A percentile compares a stretch with the other conserved stretches of the same genome.
Conservation (phyloP, 192 early-diverging fungal species). For the Allomyces arbusculus region DNA sequence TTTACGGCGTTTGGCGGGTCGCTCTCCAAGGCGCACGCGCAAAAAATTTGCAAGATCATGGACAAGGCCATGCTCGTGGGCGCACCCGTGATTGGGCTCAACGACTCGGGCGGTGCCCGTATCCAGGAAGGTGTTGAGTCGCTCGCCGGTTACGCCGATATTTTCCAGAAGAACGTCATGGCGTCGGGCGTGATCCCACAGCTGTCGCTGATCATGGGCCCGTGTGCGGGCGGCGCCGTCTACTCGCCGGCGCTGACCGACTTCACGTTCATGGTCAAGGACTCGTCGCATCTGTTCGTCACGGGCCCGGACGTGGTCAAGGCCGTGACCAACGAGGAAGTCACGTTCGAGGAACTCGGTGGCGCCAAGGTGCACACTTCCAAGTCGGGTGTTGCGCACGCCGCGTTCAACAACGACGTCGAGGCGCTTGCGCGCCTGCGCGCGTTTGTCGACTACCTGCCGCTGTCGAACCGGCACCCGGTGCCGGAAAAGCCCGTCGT, state of each 20-base stretch:
- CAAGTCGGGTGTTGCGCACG: slow-evolving; percentile 80
- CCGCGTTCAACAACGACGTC: slow-evolving; percentile 83
- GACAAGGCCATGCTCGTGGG: slow-evolving; percentile 78
- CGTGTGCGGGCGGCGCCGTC: slow-evolving; percentile 91
- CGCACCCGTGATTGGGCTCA: slow-evolving; percentile 85
- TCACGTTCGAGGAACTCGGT: slow-evolving; percentile 87
- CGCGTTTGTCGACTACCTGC: slow-evolving; percentile 73
- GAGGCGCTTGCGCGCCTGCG: slow-evolving; percentile 59
- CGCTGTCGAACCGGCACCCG: slow-evolving; percentile 57
- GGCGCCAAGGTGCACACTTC: slow-evolving; percentile 75
- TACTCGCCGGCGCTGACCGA: slow-evolving; percentile 95
- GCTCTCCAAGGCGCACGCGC: slow-evolving; percentile 66
- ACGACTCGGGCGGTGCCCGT: slow-evolving; percentile 92
- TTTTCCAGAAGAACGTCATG: slow-evolving; percentile 83
- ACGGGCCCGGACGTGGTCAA: slow-evolving; percentile 95
- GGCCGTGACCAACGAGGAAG: slow-evolving; percentile 80
- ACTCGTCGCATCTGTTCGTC: slow-evolving; percentile 88
- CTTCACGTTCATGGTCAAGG: slow-evolving; percentile 91
- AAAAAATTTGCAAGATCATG: slow-evolving; percentile 86
- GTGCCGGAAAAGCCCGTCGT: slow-evolving; percentile 39
- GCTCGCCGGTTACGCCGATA: slow-evolving; percentile 86
- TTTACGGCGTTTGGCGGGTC: slow-evolving; percentile 86
- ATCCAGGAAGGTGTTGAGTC: slow-evolving; percentile 97
- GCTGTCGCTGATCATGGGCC: slow-evolving; percentile 91
- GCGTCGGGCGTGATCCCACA: slow-evolving; percentile 89